These are phyloP conservation scores for Parsonsia alboflavescens DNA, from an alignment of 257 asterid species.

Conservation along the genomic window DNA sequence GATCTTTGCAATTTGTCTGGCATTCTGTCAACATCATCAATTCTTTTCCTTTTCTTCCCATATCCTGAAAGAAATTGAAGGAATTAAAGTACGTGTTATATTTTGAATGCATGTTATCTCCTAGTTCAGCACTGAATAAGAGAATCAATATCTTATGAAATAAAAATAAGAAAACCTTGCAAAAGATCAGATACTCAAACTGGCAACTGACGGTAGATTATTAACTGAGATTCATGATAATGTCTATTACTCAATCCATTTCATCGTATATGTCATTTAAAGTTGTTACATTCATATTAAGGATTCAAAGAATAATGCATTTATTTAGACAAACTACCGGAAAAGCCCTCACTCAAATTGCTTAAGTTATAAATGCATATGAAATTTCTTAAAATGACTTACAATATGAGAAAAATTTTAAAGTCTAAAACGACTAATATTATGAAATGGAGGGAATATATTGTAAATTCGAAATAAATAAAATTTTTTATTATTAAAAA, in stretches of 20 bases:
- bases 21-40: conserved; percentile 29
- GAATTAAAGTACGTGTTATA: not conserved
- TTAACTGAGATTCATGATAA: not conserved
- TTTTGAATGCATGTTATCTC: not conserved
- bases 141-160: not conserved
- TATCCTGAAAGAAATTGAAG: conserved; percentile 29
- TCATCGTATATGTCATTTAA: too few relatives aligned
- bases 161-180: not conserved
- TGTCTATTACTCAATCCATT: not conserved
- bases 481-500: too few relatives aligned
- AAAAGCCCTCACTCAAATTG: too few relatives aligned
- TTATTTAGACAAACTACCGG: too few relatives aligned
- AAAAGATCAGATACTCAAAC: not conserved
- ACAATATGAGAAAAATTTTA: too few relatives aligned
- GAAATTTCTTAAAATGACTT: too few relatives aligned
- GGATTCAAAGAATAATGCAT: too few relatives aligned
- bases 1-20: conserved; percentile 26
- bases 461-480: too few relatives aligned
- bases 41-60: conserved; percentile 51
- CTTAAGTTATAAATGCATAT: too few relatives aligned
- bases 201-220: not conserved
- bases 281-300: too few relatives aligned
- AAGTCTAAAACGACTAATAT: too few relatives aligned
- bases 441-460: too few relatives aligned
- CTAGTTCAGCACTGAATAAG: not conserved